Percentiles rank a stretch among this genome's conserved stretches.
These are phyloP conservation scores for Carex kokanica DNA, from an alignment of 176 grass and related monocot genomes.

Conservation along the genomic window DNA sequence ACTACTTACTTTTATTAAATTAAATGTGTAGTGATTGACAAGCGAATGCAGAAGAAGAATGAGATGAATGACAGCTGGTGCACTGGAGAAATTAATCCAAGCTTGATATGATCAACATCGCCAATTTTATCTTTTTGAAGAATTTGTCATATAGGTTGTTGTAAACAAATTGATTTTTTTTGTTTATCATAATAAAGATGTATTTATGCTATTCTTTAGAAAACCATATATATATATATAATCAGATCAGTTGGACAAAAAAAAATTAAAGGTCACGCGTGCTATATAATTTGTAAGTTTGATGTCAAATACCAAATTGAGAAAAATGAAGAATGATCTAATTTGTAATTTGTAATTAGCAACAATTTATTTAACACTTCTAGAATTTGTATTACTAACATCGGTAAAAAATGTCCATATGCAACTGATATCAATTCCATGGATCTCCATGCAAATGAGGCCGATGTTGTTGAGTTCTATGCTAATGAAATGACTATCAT, in stretches of 20 bases:
- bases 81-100: background rate
- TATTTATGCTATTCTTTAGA: slow-evolving; percentile 1
- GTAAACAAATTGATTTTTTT: slow-evolving; percentile 3
- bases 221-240: background rate
- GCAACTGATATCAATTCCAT: no score
- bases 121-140: background rate
- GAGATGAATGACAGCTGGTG: slow-evolving; percentile 3
- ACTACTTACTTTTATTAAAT: background rate
- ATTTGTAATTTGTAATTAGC: background rate
- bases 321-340: background rate
- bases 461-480: no score
- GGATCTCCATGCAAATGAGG: no score
- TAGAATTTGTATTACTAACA: no score
- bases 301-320: background rate
- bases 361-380: background rate
- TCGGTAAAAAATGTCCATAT: no score
- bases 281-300: background rate
- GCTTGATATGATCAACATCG: slow-evolving; percentile 6
- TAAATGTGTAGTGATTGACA: slow-evolving; percentile 12
- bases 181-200: background rate
- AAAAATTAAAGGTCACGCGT: background rate
- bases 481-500: no score
- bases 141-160: slow-evolving; percentile 8
- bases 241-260: background rate
- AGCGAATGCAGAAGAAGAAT: background rate